These are phyloP conservation scores for Colletotrichum neosansevieriae DNA, from an alignment of 2,329 filamentous ascomycete species.

Conservation along the genomic window DNA sequence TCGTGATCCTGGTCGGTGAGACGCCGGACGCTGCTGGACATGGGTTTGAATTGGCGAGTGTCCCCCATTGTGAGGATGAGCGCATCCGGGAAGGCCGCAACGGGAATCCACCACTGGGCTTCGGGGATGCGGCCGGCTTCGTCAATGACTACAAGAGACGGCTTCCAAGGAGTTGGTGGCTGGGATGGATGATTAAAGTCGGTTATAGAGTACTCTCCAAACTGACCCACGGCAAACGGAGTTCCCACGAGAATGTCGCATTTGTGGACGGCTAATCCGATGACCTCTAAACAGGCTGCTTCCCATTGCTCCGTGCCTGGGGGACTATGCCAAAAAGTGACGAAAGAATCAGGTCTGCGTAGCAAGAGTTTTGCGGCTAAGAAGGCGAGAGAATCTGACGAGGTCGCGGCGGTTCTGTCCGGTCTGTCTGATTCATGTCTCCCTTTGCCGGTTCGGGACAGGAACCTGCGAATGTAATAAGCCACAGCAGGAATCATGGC, in stretches of 20 bases:
- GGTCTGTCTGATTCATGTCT: no score
- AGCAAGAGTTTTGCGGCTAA: no score
- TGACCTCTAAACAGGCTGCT: neutral
- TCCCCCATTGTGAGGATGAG: conserved; percentile 18
- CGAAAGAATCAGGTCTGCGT: neutral
- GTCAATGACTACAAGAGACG: conserved; percentile 12
- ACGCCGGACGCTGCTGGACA: conserved; percentile 4
- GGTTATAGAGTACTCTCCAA: neutral
- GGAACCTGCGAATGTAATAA: no score
- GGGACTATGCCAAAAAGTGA: neutral
- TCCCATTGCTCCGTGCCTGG: neutral
- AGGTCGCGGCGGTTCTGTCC: no score
- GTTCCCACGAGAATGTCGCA: conserved; percentile 28
- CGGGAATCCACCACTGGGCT: conserved; percentile 26
- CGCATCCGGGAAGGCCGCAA: neutral
- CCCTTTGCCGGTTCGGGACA: no score
- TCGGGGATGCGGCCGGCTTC: conserved; percentile 28
- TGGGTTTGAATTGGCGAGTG: conserved; percentile 20
- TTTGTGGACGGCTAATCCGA: neutral
- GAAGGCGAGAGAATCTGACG: no score
- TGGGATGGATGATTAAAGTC: neutral
- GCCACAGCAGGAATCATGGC: no score
- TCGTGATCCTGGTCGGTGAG: neutral
- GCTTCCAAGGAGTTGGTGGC: conserved; percentile 1
- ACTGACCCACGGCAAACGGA: conserved; percentile 16